Evolutionary conservation across 1,284 basidiomycete genomes (phyloP), one percentile per base, ranked within the genome.

Genomic region (Cryptococcus jaspeensis): DNA sequence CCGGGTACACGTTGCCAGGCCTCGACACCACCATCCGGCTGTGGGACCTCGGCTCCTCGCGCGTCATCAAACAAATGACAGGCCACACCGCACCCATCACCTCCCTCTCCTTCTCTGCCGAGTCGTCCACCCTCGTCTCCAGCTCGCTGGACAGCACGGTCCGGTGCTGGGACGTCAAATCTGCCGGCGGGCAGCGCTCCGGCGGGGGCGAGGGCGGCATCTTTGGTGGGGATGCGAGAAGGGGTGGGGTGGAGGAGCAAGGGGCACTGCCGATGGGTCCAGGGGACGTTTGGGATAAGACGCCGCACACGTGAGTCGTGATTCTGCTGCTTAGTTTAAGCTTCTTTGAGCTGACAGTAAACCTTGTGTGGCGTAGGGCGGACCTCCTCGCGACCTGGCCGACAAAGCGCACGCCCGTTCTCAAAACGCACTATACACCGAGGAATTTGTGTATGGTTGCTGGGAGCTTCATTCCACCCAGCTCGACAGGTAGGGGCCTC

Each of bases 41-140:
- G 0, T 99, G 96, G 96, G 95, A 99, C 70, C 81, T 99, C 47
- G 91, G 90, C 2, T 92, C 91, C 23, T 93, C 94, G 7, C 85
- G 88, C 58, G 84, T 92, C 46, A 87, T 99, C 67, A 99, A 99
- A 81, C 94, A 92, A 76, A 97, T 99, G 93, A 87, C 85, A 18
- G 96, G 96, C 0, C 96, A 99, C 75, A 87, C 84, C 0, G 86
- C 88, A 16, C 87, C 92, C 0, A 85, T 99, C 53, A 89, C 96
- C 71, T 90, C 90, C 5, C 83, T 99, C 28, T 84, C 89, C 1
- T 99, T 98, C 77, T 92, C 89, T 60, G 88, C 87, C 13, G 95
- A 98, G 75, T 93, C 92, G 0, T 87, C 86, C 1, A 77, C 98
- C 56, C 84, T 99, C 32, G 89, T 97, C 2, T 92, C 89, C 55